Percentiles rank a stretch among this genome's conserved stretches.
phyloP scores from a whole-genome alignment of 75 land plant species.

The Pinus taeda region DNA sequence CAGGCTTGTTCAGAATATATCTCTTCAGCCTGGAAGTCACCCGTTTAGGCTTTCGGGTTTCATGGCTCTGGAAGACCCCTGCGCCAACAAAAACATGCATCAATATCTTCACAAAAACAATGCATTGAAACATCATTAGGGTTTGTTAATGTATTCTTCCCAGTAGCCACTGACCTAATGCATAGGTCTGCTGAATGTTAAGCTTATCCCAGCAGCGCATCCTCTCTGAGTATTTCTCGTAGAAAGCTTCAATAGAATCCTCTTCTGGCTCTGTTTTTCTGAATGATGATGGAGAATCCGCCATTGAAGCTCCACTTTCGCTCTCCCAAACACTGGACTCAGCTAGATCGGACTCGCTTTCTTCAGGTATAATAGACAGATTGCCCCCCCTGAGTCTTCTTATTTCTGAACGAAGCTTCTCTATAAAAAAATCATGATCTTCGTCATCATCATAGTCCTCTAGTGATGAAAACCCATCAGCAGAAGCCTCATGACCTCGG shows the following conservation, averaged over 20 bases:
- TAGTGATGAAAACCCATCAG: constrained; percentile 14
- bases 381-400: constrained; percentile 3
- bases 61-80: constrained; percentile 52
- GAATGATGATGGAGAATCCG: constrained; percentile 45
- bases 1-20: constrained; percentile 6
- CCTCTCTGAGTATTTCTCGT: constrained; percentile 41
- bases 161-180: constrained; percentile 40
- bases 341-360: constrained; percentile 31
- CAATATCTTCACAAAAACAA: background rate
- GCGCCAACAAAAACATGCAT: background rate
- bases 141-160: no score
- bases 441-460: constrained; percentile 5
- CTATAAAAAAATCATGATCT: constrained; percentile 2
- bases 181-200: constrained; percentile 56
- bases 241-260: constrained; percentile 36
- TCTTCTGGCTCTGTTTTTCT: constrained; percentile 15
- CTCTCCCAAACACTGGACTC: constrained; percentile 8
- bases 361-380: constrained; percentile 46
- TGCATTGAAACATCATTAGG: background rate
- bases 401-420: constrained; percentile 7
- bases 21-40: constrained; percentile 5
- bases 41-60: constrained; percentile 20
- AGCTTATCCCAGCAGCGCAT: constrained; percentile 59
- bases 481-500: constrained; percentile 29
- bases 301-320: constrained; percentile 32